Evolutionary conservation across 2,329 filamentous ascomycete genomes (phyloP).

Genomic region (Penicillium sp.): DNA sequence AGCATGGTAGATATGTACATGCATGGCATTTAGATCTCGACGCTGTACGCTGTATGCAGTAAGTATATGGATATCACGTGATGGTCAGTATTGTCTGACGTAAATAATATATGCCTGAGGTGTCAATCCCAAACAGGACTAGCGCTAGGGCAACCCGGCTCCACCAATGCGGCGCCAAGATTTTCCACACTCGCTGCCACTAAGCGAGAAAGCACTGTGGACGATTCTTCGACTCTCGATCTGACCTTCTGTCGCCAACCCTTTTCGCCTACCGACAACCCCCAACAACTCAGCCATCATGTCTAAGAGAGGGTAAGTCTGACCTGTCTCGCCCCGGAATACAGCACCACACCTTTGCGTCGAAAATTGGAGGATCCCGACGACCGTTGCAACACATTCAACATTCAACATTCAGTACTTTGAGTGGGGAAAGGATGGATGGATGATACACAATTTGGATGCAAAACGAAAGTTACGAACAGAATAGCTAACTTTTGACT

Average conservation of each 20-base stretch:
- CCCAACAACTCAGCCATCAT: conserved; percentile 43
- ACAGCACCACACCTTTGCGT: conserved; percentile 11
- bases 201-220: conserved; percentile 42
- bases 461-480: conserved; percentile 4
- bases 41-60: too few species aligned
- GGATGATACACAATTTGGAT: conserved; percentile 5
- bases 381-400: conserved; percentile 8
- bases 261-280: conserved; percentile 36
- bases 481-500: conserved; percentile 21
- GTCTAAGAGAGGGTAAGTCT: conserved; percentile 50
- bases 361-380: conserved; percentile 11
- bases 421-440: conserved; percentile 4
- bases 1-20: too few species aligned
- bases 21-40: too few species aligned
- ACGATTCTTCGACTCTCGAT: conserved; percentile 26
- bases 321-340: conserved; percentile 9
- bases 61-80: background rate
- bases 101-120: conserved; percentile 3
- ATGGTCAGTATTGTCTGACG: background rate
- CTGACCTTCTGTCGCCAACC: conserved; percentile 30
- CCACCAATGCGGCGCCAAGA: conserved; percentile 39
- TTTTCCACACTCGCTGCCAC: conserved; percentile 41
- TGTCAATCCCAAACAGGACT: conserved; percentile 18
- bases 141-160: conserved; percentile 36
- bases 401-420: conserved; percentile 7